Conservation (phyloP, 768 basidiomycete species). For the Hebeloma cylindrosporum region DNA sequence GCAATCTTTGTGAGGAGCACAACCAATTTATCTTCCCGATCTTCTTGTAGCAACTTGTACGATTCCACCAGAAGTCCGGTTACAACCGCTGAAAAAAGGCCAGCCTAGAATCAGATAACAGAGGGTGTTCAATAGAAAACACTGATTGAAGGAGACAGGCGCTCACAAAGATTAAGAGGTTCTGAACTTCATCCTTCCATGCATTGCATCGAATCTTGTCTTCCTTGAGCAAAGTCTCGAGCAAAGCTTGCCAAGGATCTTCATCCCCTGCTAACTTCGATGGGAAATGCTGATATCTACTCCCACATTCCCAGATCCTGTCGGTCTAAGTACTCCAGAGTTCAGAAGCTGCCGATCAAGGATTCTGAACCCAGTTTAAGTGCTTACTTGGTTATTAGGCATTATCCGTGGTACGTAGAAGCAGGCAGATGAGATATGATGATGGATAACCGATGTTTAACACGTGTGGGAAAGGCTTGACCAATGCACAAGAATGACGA, state of each 20-base stretch:
- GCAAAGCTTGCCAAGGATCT: conserved; percentile 7
- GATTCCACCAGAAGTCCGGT: conserved; percentile 18
- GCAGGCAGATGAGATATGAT: too few species aligned
- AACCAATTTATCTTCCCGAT: conserved; percentile 14
- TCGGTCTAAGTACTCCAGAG: too few species aligned
- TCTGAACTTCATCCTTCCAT: conserved; percentile 21
- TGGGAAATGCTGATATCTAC: too few species aligned
- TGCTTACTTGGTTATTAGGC: too few species aligned
- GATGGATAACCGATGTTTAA: too few species aligned
- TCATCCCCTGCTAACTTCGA: too few species aligned
- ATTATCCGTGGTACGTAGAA: too few species aligned
- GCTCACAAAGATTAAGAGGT: conserved; percentile 23
- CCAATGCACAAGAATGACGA: too few species aligned
- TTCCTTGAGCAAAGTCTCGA: conserved; percentile 8
- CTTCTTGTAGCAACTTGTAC: conserved; percentile 17
- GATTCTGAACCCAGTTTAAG: too few species aligned
- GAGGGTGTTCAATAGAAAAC: not conserved
- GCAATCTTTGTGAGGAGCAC: conserved; percentile 14
- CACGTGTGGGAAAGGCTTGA: too few species aligned
- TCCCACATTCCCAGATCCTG: too few species aligned
- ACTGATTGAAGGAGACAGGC: not conserved
- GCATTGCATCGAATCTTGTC: conserved; percentile 17
- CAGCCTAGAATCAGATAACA: conserved; percentile 14
- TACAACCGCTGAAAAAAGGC: conserved; percentile 25
- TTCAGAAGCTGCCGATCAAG: too few species aligned